Evolutionary conservation across 2,329 filamentous ascomycete genomes (phyloP), one percentile per base, ranked within the genome.

Genomic region (Xylaria sp.): DNA sequence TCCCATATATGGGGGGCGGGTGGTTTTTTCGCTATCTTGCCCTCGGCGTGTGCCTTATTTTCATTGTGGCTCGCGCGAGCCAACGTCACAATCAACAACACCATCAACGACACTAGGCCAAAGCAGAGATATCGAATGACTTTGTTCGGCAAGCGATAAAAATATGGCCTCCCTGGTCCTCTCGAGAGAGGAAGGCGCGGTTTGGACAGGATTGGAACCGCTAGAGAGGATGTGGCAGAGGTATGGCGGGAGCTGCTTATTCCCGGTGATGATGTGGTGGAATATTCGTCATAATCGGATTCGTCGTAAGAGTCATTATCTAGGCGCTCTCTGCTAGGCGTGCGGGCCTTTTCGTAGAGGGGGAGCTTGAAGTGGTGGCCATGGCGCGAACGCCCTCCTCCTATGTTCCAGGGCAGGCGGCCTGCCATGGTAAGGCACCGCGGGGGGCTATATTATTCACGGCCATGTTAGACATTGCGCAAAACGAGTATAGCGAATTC

Each of bases 61-160:
- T 90, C 90, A 17, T 85, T 78, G 70, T 90, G 85, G 70, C 91
- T 93, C 65, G 90, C 88, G 27, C 90, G 85, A 53, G 92, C 85
- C 35, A 97, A 81, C 58, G 85, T 87, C 58, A 92, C 77, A 58
- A 97, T 89, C 77, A 97, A 92, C 43, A 96, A 72, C 4, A 95
- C 67, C 13, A 97, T 83, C 1, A 86, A 85, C 2, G 84, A 82
- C 47, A 91, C 85, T 54, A 96, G 80, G 3, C 83, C 85, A 49
- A 93, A 80, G 66, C 92, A 92, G 57, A 97, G 85, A 74, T 90
- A 96, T 69, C 92, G 84, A 58, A 91, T 87, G 60, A 95, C 85
- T 64, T 84, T 90, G 71, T 88, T 87, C 6, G 90, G 91, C 41
- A 93, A 77, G 31, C 87, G 83, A 70, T 90, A 91, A 54, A 83